Conservation (phyloP, 352 stramenopile species). For the Thraustochytrium sp. region DNA sequence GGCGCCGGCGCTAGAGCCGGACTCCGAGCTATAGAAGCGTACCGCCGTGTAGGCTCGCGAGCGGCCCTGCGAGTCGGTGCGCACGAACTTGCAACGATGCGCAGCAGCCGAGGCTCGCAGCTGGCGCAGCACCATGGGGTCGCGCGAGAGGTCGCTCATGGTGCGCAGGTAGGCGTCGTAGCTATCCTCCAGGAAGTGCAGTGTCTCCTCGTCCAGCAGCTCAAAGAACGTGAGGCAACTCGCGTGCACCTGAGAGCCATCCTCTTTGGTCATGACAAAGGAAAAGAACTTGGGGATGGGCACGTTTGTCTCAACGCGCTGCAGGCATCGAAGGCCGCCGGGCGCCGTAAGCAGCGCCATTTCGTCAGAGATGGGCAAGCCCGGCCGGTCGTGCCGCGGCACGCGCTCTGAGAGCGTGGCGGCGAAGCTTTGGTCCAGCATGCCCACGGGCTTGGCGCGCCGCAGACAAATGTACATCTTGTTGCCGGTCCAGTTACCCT, state of each 20-base stretch:
- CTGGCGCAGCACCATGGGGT: conserved; percentile 9
- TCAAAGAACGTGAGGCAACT: conserved; percentile 36
- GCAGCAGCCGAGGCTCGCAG: not conserved
- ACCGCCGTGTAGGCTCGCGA: not conserved
- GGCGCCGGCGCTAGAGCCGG: not conserved
- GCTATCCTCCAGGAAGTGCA: conserved; percentile 16
- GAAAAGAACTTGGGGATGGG: conserved; percentile 31
- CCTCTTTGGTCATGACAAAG: conserved; percentile 13
- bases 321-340: not conserved
- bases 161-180: conserved; percentile 16
- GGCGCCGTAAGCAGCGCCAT: conserved; percentile 25
- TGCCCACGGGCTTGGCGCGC: not conserved
- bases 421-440: not conserved
- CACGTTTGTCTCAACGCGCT: conserved; percentile 16
- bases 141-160: not conserved
- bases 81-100: not conserved
- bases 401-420: conserved; percentile 20
- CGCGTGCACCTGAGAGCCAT: not conserved
- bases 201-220: not conserved
- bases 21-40: not conserved
- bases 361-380: not conserved
- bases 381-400: not conserved
- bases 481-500: conserved; percentile 40
- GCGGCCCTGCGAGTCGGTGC: not conserved
- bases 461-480: conserved; percentile 38